Conservation (phyloP, 2,329 filamentous ascomycete genomes). For the Stemphylium beticola region DNA sequence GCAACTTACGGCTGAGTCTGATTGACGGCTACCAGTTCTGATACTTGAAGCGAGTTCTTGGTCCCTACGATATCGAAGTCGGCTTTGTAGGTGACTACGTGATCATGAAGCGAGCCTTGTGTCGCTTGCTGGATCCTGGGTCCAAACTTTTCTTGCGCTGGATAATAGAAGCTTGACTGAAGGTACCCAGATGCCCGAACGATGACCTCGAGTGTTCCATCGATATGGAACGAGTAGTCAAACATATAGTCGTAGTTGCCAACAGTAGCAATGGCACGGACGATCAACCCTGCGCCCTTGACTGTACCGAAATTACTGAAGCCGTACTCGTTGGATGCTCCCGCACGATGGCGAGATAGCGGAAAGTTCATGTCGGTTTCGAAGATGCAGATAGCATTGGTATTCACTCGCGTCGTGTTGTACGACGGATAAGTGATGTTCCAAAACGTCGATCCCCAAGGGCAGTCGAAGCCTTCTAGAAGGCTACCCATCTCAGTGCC, state of each 20-base stretch:
- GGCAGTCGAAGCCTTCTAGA: constrained; percentile 57
- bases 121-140: constrained; percentile 48
- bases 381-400: constrained; percentile 50
- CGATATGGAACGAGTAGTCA: constrained; percentile 37
- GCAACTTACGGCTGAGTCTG: neutral
- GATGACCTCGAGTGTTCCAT: constrained; percentile 45
- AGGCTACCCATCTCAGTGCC: constrained; percentile 53
- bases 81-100: constrained; percentile 51
- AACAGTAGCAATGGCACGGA: constrained; percentile 51
- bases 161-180: constrained; percentile 42
- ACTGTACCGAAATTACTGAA: constrained; percentile 33
- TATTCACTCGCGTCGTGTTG: constrained; percentile 53
- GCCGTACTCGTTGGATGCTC: constrained; percentile 25
- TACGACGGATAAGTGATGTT: constrained; percentile 55
- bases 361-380: constrained; percentile 40
- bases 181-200: constrained; percentile 43
- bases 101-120: constrained; percentile 27
- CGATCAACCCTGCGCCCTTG: constrained; percentile 43
- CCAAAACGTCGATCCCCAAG: constrained; percentile 58
- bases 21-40: constrained; percentile 4
- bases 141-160: constrained; percentile 44
- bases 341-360: constrained; percentile 41
- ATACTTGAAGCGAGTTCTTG: constrained; percentile 44
- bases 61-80: constrained; percentile 49
- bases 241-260: constrained; percentile 54